These are phyloP conservation scores for Cutaneotrichosporon dermatis DNA, from an alignment of 1,284 basidiomycete species.

Conservation along the genomic window DNA sequence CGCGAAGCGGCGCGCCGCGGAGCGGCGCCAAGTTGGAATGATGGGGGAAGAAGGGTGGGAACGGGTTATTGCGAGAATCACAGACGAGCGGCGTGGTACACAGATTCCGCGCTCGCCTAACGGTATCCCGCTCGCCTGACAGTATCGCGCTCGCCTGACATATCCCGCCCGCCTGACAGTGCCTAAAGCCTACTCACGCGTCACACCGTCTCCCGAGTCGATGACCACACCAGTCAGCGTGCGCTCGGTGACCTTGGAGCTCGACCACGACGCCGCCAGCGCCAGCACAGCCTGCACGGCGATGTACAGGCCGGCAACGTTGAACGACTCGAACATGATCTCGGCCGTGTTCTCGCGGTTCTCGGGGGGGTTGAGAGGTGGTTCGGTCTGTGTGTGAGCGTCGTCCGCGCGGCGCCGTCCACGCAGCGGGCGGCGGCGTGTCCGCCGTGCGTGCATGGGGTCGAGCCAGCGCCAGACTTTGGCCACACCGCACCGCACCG, in stretches of 20 bases:
- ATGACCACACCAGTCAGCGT: constrained; percentile 97
- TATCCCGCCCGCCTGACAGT: too few species aligned
- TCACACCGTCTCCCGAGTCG: constrained; percentile 98
- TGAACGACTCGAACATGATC: constrained; percentile 99
- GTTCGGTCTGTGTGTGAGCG: constrained; percentile 72
- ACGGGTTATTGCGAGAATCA: too few species aligned
- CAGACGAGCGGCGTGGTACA: too few species aligned
- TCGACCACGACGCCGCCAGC: constrained; percentile 95
- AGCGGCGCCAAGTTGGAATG: neutral
- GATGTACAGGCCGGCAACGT: constrained; percentile 86
- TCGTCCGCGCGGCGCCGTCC: too few species aligned
- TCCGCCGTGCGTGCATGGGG: too few species aligned
- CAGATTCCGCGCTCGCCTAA: too few species aligned
- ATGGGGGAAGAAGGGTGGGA: too few species aligned
- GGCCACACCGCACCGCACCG: too few species aligned
- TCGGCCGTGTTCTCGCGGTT: constrained; percentile 99
- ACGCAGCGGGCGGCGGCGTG: too few species aligned
- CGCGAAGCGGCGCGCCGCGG: too few species aligned
- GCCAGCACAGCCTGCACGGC: constrained; percentile 99
- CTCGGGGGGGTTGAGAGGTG: constrained; percentile 95
- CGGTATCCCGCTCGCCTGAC: too few species aligned
- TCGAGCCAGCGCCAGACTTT: too few species aligned
- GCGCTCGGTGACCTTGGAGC: constrained; percentile 84
- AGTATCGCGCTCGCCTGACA: neutral
- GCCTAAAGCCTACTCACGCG: constrained; percentile 53